Conservation (phyloP, 2,329 filamentous ascomycete species). For the Aspergillus ustus region DNA sequence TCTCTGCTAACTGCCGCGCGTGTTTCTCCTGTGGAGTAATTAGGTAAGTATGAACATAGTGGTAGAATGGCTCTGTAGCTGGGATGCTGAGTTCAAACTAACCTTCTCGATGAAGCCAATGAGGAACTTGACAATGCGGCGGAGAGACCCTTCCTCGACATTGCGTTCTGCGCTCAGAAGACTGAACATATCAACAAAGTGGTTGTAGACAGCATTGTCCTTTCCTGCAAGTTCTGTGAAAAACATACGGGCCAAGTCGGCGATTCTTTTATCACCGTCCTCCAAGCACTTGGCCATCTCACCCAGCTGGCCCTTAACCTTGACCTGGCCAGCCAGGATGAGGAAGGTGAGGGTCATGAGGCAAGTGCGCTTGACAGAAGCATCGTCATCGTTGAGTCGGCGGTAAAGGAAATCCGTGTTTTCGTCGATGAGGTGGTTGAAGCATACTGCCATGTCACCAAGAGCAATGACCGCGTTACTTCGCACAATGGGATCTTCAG, state of each 20-base stretch:
- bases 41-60: not conserved
- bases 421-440: slow-evolving; percentile 98
- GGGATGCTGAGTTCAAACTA: slow-evolving; percentile 25
- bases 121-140: slow-evolving; percentile 86
- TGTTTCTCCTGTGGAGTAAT: slow-evolving; percentile 78
- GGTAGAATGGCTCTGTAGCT: not conserved
- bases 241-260: slow-evolving; percentile 95
- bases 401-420: slow-evolving; percentile 98
- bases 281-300: slow-evolving; percentile 99
- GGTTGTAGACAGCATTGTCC: slow-evolving; percentile 98
- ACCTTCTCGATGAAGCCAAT: slow-evolving; percentile 98
- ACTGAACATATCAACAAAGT: slow-evolving; percentile 99
- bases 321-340: slow-evolving; percentile 95
- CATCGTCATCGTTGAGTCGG: slow-evolving; percentile 83
- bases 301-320: slow-evolving; percentile 97
- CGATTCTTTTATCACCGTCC: slow-evolving; percentile 91
- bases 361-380: slow-evolving; percentile 93
- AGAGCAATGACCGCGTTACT: slow-evolving; percentile 97
- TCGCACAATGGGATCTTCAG: slow-evolving; percentile 86
- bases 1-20: slow-evolving; percentile 89
- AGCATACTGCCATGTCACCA: slow-evolving; percentile 98
- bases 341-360: slow-evolving; percentile 98
- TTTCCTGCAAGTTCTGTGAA: slow-evolving; percentile 97
- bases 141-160: slow-evolving; percentile 84
- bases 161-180: slow-evolving; percentile 80